These are phyloP conservation scores for Aspergillus novofumigatus DNA, from an alignment of 2,329 filamentous ascomycete species.

Conservation along the genomic window DNA sequence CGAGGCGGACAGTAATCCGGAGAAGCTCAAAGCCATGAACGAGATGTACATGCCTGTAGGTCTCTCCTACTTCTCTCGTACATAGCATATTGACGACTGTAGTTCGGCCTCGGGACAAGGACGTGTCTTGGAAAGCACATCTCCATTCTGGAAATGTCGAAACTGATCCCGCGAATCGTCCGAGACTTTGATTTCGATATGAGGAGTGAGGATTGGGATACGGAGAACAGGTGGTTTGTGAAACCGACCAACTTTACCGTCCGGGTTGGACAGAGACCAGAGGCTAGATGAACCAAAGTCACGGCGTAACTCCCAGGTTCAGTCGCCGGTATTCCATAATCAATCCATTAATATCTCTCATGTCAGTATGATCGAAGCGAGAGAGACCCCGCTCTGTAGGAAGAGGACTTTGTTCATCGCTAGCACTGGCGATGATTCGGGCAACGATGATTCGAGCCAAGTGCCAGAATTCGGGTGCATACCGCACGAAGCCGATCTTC, in stretches of 20 bases:
- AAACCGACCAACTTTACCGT: constrained; percentile 42
- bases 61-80: background rate
- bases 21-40: constrained; percentile 31
- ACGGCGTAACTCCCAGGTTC: constrained; percentile 11
- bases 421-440: constrained; percentile 8
- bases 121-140: constrained; percentile 35
- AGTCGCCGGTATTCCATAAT: constrained; percentile 23
- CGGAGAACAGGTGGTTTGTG: constrained; percentile 42
- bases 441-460: constrained; percentile 20
- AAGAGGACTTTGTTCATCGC: background rate
- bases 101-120: constrained; percentile 35
- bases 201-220: constrained; percentile 25
- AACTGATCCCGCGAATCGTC: constrained; percentile 32
- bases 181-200: constrained; percentile 25
- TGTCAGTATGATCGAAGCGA: constrained; percentile 22
- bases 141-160: constrained; percentile 36
- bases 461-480: constrained; percentile 26
- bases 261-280: constrained; percentile 13
- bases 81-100: background rate
- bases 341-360: constrained; percentile 21
- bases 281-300: background rate
- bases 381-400: background rate
- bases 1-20: constrained; percentile 30
- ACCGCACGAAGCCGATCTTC: constrained; percentile 22
- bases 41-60: constrained; percentile 39